phyloP scores from a whole-genome alignment of 2,329 filamentous ascomycete genomes.

The Keithomyces neogunnii region DNA sequence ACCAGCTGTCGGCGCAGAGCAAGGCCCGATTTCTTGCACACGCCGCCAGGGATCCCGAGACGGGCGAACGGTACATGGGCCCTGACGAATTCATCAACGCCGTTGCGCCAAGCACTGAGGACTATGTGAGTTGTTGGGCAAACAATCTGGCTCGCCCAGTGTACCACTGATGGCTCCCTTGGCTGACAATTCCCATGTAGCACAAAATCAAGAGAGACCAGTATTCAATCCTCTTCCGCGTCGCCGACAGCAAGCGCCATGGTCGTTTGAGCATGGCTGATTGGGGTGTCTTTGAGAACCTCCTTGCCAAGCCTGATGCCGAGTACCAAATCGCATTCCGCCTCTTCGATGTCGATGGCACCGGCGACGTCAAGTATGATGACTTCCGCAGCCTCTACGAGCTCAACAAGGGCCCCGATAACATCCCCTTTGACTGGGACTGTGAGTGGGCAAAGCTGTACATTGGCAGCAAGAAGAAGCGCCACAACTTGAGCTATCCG shows the following conservation, averaged over 20 bases:
- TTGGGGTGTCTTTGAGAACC: conserved; percentile 90
- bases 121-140: conserved; percentile 66
- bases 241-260: conserved; percentile 70
- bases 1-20: conserved; percentile 64
- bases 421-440: conserved; percentile 92
- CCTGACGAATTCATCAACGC: conserved; percentile 86
- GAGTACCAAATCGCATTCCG: conserved; percentile 99
- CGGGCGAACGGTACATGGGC: conserved; percentile 72
- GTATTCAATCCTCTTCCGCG: conserved; percentile 84
- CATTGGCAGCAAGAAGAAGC: conserved; percentile 77
- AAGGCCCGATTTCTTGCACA: conserved; percentile 68
- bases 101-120: conserved; percentile 75
- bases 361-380: conserved; percentile 81
- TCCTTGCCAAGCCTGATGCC: conserved; percentile 87
- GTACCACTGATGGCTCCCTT: conserved; percentile 3
- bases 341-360: conserved; percentile 81
- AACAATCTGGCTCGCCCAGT: not conserved
- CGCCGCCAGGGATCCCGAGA: conserved; percentile 65
- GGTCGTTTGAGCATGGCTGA: conserved; percentile 74
- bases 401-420: conserved; percentile 75
- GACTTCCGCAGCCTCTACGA: conserved; percentile 80
- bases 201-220: conserved; percentile 97
- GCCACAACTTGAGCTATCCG: conserved; percentile 87
- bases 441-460: conserved; percentile 95
- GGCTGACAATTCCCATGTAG: conserved; percentile 36